Percentiles rank a stretch among this genome's conserved stretches.
Evolutionary conservation across 2,329 filamentous ascomycete species (phyloP).

Genomic region (Colletotrichum tabaci): DNA sequence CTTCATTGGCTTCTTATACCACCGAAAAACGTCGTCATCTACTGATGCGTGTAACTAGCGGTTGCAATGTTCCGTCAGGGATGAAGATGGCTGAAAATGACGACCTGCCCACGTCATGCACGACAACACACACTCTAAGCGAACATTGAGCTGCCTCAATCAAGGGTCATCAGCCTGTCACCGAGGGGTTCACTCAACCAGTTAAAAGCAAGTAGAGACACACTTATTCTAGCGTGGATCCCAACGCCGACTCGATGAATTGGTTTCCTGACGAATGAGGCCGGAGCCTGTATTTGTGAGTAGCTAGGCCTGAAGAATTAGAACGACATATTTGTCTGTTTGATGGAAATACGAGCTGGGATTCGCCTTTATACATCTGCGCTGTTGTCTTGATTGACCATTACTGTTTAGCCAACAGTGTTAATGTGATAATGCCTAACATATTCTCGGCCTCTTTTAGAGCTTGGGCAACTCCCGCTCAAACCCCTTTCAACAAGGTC

Average conservation of each 20-base stretch:
- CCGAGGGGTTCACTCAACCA: neutral
- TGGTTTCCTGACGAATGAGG: too few species aligned
- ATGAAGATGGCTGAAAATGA: neutral
- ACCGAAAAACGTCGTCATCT: neutral
- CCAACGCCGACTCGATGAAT: neutral
- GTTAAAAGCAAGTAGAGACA: neutral
- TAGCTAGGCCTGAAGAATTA: neutral
- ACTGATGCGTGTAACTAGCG: neutral
- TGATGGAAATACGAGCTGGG: neutral
- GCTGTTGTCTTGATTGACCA: conserved; percentile 50
- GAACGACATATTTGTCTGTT: too few species aligned
- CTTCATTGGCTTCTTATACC: too few species aligned
- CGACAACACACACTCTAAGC: neutral
- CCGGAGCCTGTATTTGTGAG: too few species aligned
- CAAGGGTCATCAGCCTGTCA: neutral
- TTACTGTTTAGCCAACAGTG: conserved; percentile 51
- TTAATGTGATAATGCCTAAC: conserved; percentile 48
- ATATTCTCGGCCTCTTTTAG: conserved; percentile 51
- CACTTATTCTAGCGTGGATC: neutral
- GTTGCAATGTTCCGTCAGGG: neutral
- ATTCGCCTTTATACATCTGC: conserved; percentile 40
- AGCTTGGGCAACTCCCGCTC: conserved; percentile 52
- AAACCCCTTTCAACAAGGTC: conserved; percentile 53
- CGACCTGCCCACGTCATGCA: neutral
- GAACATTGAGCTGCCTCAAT: neutral